Evolutionary conservation across 2,329 filamentous ascomycete species (phyloP), one percentile per base, ranked within the genome.

Genomic region (Geosmithia putterillii): DNA sequence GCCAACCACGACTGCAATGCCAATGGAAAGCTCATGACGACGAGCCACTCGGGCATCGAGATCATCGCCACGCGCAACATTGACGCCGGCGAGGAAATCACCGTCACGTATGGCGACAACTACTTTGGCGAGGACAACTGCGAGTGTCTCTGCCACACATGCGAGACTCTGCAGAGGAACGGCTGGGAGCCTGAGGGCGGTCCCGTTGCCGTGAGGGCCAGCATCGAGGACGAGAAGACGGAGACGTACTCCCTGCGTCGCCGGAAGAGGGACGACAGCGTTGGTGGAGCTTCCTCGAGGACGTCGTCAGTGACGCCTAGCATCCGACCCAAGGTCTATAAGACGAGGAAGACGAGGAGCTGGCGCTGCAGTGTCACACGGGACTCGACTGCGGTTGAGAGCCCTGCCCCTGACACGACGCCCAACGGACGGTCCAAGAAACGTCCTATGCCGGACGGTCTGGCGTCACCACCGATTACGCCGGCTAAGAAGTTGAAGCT

Each of bases 1-100:
- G 88, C 92, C 21, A 98, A 98, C 57, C 92, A 98, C 63, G 92
- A 98, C 61, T 98, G 92, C 64, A 76, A 84, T 51, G 87, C 92
- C 25, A 98, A 96, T 65, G 89, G 89, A 8, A 78, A 81, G 56
- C 74, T 98, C 38, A 82, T 86, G 52, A 95, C 87, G 32, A 83
- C 79, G 32, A 86, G 88, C 39, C 78, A 82, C 45, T 81, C 89
- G 45, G 87, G 87, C 32, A 95, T 98, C 67, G 85, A 94, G 56
- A 89, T 98, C 45, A 78, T 94, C 41, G 87, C 92, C 3, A 78
- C 80, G 28, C 79, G 81, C 50, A 74, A 89, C 46, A 96, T 98
- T 47, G 76, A 83, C 10, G 69, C 83, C 1, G 92, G 89, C 3
- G 89, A 98, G 47, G 92, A 98, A 60, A 94, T 98, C 46, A 98